phyloP scores from a whole-genome alignment of 371 early-diverging fungal species.

The Mitosporidium daphniae region DNA sequence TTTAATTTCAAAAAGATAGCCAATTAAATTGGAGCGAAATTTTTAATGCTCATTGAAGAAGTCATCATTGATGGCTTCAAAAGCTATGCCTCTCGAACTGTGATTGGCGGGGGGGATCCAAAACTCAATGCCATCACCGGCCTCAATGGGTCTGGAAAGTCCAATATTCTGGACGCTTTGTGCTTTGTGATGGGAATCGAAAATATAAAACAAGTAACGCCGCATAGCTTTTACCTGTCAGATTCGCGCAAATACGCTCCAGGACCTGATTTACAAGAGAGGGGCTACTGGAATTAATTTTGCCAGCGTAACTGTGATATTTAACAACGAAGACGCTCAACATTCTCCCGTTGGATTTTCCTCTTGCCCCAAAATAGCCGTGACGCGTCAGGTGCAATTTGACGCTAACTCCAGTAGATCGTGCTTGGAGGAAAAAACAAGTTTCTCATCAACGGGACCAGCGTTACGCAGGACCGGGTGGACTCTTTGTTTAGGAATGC shows the following conservation, averaged over 20 bases:
- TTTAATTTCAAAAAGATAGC: too few species aligned
- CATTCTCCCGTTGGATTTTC: constrained; percentile 64
- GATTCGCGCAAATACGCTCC: constrained; percentile 63
- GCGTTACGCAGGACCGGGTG: constrained; percentile 50
- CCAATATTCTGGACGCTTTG: constrained; percentile 93
- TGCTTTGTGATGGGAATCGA: constrained; percentile 92
- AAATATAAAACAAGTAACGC: constrained; percentile 12
- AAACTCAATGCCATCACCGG: constrained; percentile 97
- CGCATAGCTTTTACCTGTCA: constrained; percentile 6
- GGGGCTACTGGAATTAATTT: constrained; percentile 81
- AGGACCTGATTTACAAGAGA: constrained; percentile 81
- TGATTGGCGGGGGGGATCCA: constrained; percentile 69
- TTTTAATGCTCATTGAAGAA: too few species aligned
- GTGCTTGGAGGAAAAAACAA: constrained; percentile 65
- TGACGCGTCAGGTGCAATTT: constrained; percentile 54
- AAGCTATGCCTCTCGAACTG: constrained; percentile 49
- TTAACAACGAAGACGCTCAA: constrained; percentile 48
- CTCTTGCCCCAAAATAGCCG: constrained; percentile 35
- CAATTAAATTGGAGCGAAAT: too few species aligned
- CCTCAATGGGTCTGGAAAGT: constrained; percentile 95
- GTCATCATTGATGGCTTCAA: constrained; percentile 3
- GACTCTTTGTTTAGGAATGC: constrained; percentile 68
- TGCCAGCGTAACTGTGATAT: constrained; percentile 75
- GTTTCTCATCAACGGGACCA: constrained; percentile 68
- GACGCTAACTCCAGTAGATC: constrained; percentile 12